A percentile compares a stretch with the other conserved stretches of the same genome.
phyloP scores from a whole-genome alignment of 2,329 filamentous ascomycete genomes.

The Bipolaris cookei region DNA sequence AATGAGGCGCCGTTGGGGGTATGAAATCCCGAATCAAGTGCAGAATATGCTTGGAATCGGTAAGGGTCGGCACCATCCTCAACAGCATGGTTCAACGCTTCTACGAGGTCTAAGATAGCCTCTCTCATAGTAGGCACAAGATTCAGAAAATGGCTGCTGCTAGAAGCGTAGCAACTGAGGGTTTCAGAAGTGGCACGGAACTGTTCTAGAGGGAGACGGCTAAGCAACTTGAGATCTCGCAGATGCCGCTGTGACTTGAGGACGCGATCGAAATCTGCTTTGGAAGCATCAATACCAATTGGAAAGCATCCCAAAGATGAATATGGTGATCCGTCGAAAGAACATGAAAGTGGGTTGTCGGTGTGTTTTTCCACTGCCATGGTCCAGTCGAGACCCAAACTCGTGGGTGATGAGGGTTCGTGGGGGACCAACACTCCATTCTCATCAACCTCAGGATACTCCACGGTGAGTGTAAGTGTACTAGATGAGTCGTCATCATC shows the following conservation, averaged over 20 bases:
- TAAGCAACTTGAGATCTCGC: constrained; percentile 39
- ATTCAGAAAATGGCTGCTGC: constrained; percentile 25
- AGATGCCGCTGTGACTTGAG: constrained; percentile 42
- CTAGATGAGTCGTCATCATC: constrained; percentile 36
- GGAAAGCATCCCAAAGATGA: constrained; percentile 46
- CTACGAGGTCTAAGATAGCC: constrained; percentile 32
- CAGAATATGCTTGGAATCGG: constrained; percentile 40
- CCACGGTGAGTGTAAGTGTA: constrained; percentile 40
- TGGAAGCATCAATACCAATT: constrained; percentile 42
- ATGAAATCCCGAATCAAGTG: constrained; percentile 50
- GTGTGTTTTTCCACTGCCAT: constrained; percentile 29
- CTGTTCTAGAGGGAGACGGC: constrained; percentile 30
- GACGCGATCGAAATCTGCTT: constrained; percentile 42
- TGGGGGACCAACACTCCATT: constrained; percentile 33
- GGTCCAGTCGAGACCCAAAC: constrained; percentile 39
- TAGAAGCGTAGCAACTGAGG: constrained; percentile 25
- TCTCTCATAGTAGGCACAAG: constrained; percentile 31
- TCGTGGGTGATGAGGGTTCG: constrained; percentile 26
- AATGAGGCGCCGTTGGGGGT: constrained; percentile 43
- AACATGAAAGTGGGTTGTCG: constrained; percentile 44
- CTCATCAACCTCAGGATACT: constrained; percentile 44
- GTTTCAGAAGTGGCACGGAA: constrained; percentile 28
- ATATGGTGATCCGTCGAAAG: constrained; percentile 36
- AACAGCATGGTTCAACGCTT: constrained; percentile 27
- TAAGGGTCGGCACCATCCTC: constrained; percentile 40